Base-by-base conservation (phyloP, 2,329 filamentous ascomycete species). In the Bimuria novae-zelandiae region DNA sequence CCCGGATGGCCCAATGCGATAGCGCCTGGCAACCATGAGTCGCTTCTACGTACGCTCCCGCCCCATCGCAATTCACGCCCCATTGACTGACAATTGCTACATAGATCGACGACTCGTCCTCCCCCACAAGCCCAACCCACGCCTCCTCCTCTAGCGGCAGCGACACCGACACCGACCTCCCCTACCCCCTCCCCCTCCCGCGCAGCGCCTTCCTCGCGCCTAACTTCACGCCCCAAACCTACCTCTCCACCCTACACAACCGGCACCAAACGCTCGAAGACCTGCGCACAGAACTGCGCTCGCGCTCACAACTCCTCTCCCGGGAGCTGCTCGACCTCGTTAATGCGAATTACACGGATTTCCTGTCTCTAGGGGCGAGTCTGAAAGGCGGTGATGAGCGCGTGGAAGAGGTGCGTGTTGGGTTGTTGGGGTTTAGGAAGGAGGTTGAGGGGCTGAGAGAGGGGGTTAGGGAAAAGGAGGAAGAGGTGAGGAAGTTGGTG, bases 221-320 rank as follows among this genome's bases (percentile, higher is more conserved):
- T 0, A 75, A 85, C 61, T 99, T 99, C 74, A 85, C 90, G 57
- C 88, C 95, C 0, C 84, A 89, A 1, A 78, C 79, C 2, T 99
- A 97, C 72, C 87, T 99, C 75, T 92, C 87, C 7, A 88, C 89
- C 1, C 82, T 96, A 1, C 85, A 86, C 17, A 87, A 94, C 69
- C 89, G 94, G 1, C 94, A 99, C 73, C 94, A 99, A 74, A 97
- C 93, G 0, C 89, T 99, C 42, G 92, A 96, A 71, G 94, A 99
- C 72, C 80, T 99, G 27, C 90, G 93, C 30, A 78, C 87, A 4
- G 95, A 99, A 68, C 81, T 99, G 14, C 87, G 92, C 39, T 85
- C 92, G 53, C 83, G 95, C 47, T 90, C 87, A 62, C 84, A 89
- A 62, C 82, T 88, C 17, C 87, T 99, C 56, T 89, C 87, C 66